Evolutionary conservation across 176 grass and related monocot genomes (phyloP).

Genomic region (Stipa capillata): DNA sequence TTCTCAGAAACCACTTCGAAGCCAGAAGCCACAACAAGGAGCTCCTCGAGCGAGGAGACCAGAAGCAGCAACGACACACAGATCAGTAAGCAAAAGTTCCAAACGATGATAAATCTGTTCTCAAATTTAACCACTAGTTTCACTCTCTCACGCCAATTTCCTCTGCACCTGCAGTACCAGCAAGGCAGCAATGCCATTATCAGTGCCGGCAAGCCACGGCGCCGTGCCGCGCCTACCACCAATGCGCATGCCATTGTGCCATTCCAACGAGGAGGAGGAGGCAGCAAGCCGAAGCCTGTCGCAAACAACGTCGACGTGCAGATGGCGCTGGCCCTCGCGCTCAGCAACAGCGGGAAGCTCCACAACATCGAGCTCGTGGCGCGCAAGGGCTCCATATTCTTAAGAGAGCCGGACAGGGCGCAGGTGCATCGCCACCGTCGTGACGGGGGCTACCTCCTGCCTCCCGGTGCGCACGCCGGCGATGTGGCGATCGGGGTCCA

Average conservation of each 20-base stretch:
- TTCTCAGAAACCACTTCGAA: slow-evolving; percentile 28
- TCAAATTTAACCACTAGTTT: neutral
- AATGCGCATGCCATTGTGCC: slow-evolving; percentile 58
- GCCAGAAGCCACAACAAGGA: slow-evolving; percentile 28
- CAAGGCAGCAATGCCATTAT: slow-evolving; percentile 23
- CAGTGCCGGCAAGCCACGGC: slow-evolving; percentile 25
- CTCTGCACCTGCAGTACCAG: neutral
- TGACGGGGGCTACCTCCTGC: slow-evolving; percentile 15
- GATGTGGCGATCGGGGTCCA: slow-evolving; percentile 56
- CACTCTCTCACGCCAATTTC: neutral
- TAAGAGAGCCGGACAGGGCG: slow-evolving; percentile 13
- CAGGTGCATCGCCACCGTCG: neutral
- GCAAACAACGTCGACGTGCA: slow-evolving; percentile 41
- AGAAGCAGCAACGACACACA: neutral
- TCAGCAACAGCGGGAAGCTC: slow-evolving; percentile 82
- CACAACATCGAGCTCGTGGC: slow-evolving; percentile 62
- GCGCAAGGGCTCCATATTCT: slow-evolving; percentile 41
- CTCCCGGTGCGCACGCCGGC: slow-evolving; percentile 28
- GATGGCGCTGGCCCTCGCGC: slow-evolving; percentile 81
- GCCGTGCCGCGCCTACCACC: neutral
- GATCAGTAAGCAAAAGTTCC: slow-evolving; percentile 21
- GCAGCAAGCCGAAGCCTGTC: neutral
- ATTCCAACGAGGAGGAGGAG: slow-evolving; percentile 32
- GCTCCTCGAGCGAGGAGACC: slow-evolving; percentile 20
- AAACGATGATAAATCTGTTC: neutral